Conservation (phyloP, 1,139 yeast species). For the Suhomyces yuchorum region DNA sequence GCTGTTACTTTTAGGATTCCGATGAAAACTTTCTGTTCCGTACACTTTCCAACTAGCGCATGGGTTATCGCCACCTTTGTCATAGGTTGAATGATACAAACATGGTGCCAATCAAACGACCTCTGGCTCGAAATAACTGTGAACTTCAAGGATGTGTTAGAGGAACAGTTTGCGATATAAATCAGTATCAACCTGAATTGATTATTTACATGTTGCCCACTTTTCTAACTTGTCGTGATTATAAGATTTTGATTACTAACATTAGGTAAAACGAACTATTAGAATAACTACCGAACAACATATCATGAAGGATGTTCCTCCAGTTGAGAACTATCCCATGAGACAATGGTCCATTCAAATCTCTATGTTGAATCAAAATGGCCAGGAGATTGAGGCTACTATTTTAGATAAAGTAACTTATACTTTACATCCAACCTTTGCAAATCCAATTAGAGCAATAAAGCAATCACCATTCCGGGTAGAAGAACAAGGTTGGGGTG, state of each 20-base stretch:
- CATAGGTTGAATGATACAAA: not conserved
- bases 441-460: constrained; percentile 79
- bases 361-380: constrained; percentile 72
- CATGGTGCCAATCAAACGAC: not conserved
- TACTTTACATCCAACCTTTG: constrained; percentile 92
- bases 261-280: constrained; percentile 76
- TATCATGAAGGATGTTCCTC: constrained; percentile 79
- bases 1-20: not conserved
- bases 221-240: not conserved
- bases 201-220: not conserved
- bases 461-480: constrained; percentile 87
- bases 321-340: constrained; percentile 93
- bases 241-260: constrained; percentile 13
- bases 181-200: not conserved
- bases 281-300: constrained; percentile 88
- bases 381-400: constrained; percentile 82
- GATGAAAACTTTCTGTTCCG: not conserved
- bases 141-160: not conserved
- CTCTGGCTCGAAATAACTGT: not conserved
- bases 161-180: not conserved
- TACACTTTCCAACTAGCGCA: not conserved
- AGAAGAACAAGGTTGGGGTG: constrained; percentile 98
- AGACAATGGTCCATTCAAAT: constrained; percentile 89
- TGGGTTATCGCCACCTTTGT: not conserved
- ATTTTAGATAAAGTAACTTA: constrained; percentile 92